These are phyloP conservation scores for Aspergillus jensenii DNA, from an alignment of 2,329 filamentous ascomycete species.

Conservation along the genomic window DNA sequence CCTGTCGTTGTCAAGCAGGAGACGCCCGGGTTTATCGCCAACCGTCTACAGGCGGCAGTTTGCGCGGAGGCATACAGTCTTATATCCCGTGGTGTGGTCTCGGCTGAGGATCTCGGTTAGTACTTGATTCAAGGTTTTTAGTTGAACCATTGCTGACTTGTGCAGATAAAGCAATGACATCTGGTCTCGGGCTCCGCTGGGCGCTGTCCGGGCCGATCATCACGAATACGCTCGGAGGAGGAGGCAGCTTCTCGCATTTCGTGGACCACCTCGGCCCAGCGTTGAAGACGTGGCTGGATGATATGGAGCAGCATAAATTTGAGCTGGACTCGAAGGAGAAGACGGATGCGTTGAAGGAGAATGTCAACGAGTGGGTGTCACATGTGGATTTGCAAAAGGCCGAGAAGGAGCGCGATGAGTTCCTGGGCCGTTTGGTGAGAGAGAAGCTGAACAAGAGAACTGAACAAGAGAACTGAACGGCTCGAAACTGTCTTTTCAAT, in stretches of 20 bases:
- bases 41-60: not conserved
- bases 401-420: not conserved
- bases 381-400: not conserved
- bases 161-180: not conserved
- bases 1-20: not conserved
- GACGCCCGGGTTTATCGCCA: not conserved
- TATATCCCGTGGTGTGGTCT: not conserved
- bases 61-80: not conserved
- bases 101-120: not conserved
- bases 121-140: not conserved
- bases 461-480: no score
- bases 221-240: not conserved
- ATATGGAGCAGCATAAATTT: not conserved
- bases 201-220: constrained; percentile 48
- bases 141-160: no score
- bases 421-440: not conserved
- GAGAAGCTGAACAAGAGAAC: not conserved
- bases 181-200: not conserved
- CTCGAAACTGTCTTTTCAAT: no score
- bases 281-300: not conserved
- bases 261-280: not conserved
- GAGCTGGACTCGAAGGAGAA: not conserved
- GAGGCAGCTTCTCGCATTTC: constrained; percentile 44
- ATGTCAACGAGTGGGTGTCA: not conserved
- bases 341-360: not conserved